Conservation (phyloP, 2,329 filamentous ascomycete genomes). For the Tricladium varicosporioides region DNA sequence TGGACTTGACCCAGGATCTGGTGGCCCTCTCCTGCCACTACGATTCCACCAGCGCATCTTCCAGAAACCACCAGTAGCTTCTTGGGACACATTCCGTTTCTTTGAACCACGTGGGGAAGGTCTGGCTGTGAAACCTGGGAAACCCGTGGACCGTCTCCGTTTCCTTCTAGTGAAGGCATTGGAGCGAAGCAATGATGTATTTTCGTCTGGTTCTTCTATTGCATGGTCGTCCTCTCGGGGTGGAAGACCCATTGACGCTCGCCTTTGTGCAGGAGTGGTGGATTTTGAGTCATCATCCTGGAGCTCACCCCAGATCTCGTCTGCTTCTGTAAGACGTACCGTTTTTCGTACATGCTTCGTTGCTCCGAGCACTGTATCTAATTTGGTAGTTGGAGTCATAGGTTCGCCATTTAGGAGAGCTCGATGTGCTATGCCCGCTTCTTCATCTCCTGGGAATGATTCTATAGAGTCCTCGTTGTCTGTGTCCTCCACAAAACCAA, state of each 20-base stretch:
- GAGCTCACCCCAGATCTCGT: constrained; percentile 85
- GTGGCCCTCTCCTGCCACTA: constrained; percentile 21
- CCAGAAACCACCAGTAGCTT: constrained; percentile 51
- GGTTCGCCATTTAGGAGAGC: constrained; percentile 30
- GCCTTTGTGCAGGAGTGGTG: constrained; percentile 25
- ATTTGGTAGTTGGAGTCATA: constrained; percentile 32
- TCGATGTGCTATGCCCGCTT: constrained; percentile 29
- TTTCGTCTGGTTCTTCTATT: constrained; percentile 25
- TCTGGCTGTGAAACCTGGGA: constrained; percentile 58
- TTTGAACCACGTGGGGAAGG: constrained; percentile 19
- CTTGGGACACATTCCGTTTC: constrained; percentile 43
- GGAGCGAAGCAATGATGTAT: constrained; percentile 25
- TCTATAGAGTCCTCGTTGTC: constrained; percentile 50
- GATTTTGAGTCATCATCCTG: constrained; percentile 62
- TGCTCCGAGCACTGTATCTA: constrained; percentile 30
- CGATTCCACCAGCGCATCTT: constrained; percentile 54
- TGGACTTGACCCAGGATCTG: constrained; percentile 13
- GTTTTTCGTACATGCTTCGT: constrained; percentile 29
- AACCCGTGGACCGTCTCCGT: constrained; percentile 58
- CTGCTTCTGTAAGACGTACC: constrained; percentile 54
- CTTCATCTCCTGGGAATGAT: constrained; percentile 45
- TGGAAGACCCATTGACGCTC: constrained; percentile 14
- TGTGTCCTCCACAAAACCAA: constrained; percentile 75
- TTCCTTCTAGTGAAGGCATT: constrained; percentile 35
- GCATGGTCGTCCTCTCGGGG: not conserved